Percentiles rank a stretch among this genome's conserved stretches.
These are phyloP conservation scores for Fusarium heterosporum DNA, from an alignment of 2,329 filamentous ascomycete genomes.

Conservation along the genomic window DNA sequence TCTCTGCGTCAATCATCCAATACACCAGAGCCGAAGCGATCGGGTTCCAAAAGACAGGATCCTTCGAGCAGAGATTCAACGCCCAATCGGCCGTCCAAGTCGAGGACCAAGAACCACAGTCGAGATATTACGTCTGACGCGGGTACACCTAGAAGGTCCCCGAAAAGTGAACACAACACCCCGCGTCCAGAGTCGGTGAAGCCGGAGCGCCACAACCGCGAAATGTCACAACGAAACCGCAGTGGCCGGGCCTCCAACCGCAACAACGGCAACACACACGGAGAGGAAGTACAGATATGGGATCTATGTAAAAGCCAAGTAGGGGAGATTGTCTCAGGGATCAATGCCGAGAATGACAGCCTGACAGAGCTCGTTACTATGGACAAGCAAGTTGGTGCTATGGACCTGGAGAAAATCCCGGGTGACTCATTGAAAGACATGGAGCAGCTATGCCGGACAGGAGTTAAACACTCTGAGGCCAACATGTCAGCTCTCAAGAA, in stretches of 20 bases:
- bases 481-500: slow-evolving; percentile 53
- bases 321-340: slow-evolving; percentile 54
- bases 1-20: slow-evolving; percentile 40
- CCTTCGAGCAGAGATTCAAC: slow-evolving; percentile 47
- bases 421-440: slow-evolving; percentile 56
- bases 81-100: slow-evolving; percentile 40
- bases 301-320: slow-evolving; percentile 56
- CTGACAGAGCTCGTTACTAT: slow-evolving; percentile 54
- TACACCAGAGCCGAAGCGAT: slow-evolving; percentile 44
- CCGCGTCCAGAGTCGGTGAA: slow-evolving; percentile 43
- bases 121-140: slow-evolving; percentile 35
- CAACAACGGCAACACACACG: slow-evolving; percentile 57
- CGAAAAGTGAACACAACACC: slow-evolving; percentile 41
- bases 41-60: slow-evolving; percentile 42
- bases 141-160: slow-evolving; percentile 44
- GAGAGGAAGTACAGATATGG: slow-evolving; percentile 60
- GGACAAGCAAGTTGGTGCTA: slow-evolving; percentile 56
- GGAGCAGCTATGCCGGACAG: slow-evolving; percentile 58
- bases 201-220: slow-evolving; percentile 39
- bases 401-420: slow-evolving; percentile 54
- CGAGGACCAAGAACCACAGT: slow-evolving; percentile 39
- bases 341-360: slow-evolving; percentile 59
- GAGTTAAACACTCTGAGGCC: slow-evolving; percentile 56
- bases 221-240: slow-evolving; percentile 60
- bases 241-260: slow-evolving; percentile 59